Evolutionary conservation across 2,329 filamentous ascomycete genomes (phyloP).

Genomic region (Aspergillus calidoustus): DNA sequence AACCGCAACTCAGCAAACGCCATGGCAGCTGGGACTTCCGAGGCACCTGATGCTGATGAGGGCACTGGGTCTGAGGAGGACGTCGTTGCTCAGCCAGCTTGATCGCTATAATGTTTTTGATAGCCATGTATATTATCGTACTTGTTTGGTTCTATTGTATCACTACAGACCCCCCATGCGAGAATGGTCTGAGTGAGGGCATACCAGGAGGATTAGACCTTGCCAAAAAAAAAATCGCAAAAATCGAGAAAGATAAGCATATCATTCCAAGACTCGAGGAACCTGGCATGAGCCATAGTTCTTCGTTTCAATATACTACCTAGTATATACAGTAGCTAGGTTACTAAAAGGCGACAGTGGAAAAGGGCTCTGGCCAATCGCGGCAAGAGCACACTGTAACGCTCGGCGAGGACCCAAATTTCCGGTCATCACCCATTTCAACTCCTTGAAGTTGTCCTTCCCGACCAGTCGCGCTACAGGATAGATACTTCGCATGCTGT

Average conservation of each 20-base stretch:
- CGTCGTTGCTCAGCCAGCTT: constrained; percentile 8
- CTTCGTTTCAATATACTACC: not conserved
- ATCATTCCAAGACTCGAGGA: not conserved
- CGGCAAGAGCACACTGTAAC: not conserved
- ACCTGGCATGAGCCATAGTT: not conserved
- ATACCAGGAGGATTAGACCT: not conserved
- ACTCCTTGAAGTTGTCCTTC: not conserved
- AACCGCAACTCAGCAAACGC: constrained; percentile 29
- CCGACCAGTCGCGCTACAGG: not conserved
- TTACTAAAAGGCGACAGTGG: too few relatives aligned
- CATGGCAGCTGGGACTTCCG: constrained; percentile 51
- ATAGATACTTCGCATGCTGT: not conserved
- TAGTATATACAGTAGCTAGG: too few relatives aligned
- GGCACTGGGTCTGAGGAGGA: constrained; percentile 37
- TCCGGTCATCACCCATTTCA: not conserved
- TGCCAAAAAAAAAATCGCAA: not conserved
- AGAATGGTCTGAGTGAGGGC: constrained; percentile 1
- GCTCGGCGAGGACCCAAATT: not conserved
- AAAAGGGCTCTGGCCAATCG: not conserved
- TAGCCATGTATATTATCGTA: constrained; percentile 26
- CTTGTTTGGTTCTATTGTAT: constrained; percentile 8
- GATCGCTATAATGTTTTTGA: constrained; percentile 1
- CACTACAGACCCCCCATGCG: constrained; percentile 5
- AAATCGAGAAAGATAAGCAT: not conserved
- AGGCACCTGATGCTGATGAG: constrained; percentile 43